These are phyloP conservation scores for Fusarium sacchari DNA, from an alignment of 2,329 filamentous ascomycete genomes.

Conservation along the genomic window DNA sequence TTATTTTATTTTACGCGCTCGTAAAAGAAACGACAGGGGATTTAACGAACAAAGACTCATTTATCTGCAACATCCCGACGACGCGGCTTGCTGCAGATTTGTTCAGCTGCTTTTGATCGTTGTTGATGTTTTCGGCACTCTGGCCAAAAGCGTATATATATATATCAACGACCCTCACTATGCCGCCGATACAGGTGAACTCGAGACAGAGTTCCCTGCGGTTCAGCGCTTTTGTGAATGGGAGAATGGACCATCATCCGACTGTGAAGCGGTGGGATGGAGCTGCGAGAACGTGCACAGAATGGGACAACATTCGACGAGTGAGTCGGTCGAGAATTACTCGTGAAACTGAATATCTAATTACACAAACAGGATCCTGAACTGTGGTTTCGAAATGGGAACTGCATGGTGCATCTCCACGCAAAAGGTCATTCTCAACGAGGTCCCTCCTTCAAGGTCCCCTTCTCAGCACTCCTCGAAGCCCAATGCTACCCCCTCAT, in stretches of 20 bases:
- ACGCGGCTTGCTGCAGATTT: constrained; percentile 30
- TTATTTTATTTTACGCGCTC: not conserved
- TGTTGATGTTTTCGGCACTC: not conserved
- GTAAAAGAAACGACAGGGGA: not conserved
- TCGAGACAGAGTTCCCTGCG: constrained; percentile 30
- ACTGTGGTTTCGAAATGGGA: constrained; percentile 73
- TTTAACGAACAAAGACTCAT: constrained; percentile 15
- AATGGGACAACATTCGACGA: constrained; percentile 60
- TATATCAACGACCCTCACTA: constrained; percentile 2
- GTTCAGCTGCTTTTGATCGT: not conserved
- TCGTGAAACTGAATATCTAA: constrained; percentile 4
- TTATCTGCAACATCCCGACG: constrained; percentile 33
- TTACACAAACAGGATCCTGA: constrained; percentile 70
- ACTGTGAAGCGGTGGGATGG: constrained; percentile 63
- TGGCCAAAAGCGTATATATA: not conserved
- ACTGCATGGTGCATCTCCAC: constrained; percentile 77
- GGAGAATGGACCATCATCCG: constrained; percentile 27
- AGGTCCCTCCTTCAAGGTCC: constrained; percentile 74
- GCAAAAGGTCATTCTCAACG: constrained; percentile 70
- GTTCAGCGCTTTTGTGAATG: constrained; percentile 46
- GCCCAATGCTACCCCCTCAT: constrained; percentile 70
- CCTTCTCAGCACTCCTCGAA: constrained; percentile 65
- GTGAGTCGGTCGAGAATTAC: constrained; percentile 48
- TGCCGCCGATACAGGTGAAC: constrained; percentile 12
- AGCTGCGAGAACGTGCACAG: constrained; percentile 52